Evolutionary conservation across 768 basidiomycete species (phyloP).

Genomic region (Clitopilus passeckerianus): DNA sequence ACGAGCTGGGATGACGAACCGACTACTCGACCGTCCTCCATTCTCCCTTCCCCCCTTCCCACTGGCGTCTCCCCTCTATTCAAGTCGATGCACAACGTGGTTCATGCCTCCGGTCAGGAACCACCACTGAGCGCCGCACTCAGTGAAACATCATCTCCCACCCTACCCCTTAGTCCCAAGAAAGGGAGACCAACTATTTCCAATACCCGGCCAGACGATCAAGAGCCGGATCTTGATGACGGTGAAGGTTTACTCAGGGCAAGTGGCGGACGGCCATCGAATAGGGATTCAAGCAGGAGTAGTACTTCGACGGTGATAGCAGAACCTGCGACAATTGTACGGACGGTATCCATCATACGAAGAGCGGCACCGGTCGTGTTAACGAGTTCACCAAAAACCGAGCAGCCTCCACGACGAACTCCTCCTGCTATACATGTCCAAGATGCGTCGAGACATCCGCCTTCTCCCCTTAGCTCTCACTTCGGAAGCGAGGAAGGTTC

Average conservation of each 20-base stretch:
- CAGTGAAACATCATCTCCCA: slow-evolving; percentile 21
- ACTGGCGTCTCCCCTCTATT: slow-evolving; percentile 9
- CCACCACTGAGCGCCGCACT: slow-evolving; percentile 15
- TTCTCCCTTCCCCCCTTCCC: neutral
- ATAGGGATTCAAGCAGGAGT: slow-evolving; percentile 41
- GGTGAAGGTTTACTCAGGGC: slow-evolving; percentile 15
- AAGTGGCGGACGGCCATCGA: slow-evolving; percentile 16
- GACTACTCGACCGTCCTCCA: neutral
- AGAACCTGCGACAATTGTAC: slow-evolving; percentile 33
- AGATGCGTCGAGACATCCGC: slow-evolving; percentile 16
- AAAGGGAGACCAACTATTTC: neutral
- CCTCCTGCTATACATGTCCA: slow-evolving; percentile 4
- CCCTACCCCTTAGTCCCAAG: slow-evolving; percentile 13
- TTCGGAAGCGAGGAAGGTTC: slow-evolving; percentile 40
- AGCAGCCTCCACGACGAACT: slow-evolving; percentile 3
- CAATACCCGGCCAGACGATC: neutral
- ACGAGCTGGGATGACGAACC: neutral
- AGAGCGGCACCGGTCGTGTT: slow-evolving; percentile 7
- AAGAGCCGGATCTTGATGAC: neutral
- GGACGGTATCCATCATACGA: slow-evolving; percentile 33
- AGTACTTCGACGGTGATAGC: slow-evolving; percentile 41
- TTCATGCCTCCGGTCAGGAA: slow-evolving; percentile 3
- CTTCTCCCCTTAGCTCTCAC: slow-evolving; percentile 46
- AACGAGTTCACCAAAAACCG: neutral
- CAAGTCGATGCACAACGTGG: slow-evolving; percentile 9